These are phyloP conservation scores for Cladosporium sp. DNA, from an alignment of 2,329 filamentous ascomycete genomes.

Conservation along the genomic window DNA sequence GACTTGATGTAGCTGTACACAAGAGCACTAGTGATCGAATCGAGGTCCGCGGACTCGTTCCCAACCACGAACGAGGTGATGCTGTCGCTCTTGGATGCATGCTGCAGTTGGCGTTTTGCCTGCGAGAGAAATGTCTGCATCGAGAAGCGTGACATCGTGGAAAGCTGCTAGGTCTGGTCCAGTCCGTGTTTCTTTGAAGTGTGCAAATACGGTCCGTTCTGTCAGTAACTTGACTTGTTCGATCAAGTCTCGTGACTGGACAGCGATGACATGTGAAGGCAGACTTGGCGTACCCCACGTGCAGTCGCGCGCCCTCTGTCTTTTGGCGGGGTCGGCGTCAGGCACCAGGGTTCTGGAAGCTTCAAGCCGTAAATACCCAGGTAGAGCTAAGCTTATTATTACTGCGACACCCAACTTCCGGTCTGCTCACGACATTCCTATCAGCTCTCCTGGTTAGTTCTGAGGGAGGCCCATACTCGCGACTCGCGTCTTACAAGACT, in stretches of 20 bases:
- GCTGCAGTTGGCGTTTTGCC: conserved; percentile 41
- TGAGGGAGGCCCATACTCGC: background rate
- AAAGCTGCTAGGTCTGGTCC: no score
- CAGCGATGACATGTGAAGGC: background rate
- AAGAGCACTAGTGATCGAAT: conserved; percentile 72
- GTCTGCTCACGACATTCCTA: background rate
- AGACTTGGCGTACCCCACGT: background rate
- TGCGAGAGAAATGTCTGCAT: conserved; percentile 43
- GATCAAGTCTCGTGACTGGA: background rate
- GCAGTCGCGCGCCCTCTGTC: background rate
- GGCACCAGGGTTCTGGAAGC: background rate
- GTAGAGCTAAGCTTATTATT: no score
- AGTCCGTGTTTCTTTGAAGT: no score
- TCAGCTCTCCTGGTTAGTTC: background rate
- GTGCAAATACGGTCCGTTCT: no score
- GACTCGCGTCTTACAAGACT: background rate
- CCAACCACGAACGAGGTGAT: conserved; percentile 49
- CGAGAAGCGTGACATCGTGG: conserved; percentile 42
- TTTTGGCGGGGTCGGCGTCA: background rate
- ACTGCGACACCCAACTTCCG: background rate
- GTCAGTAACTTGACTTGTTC: no score
- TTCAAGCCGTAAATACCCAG: background rate
- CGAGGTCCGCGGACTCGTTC: conserved; percentile 66
- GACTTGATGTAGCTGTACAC: conserved; percentile 71
- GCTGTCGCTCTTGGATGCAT: conserved; percentile 36